phyloP scores from a whole-genome alignment of 192 early-diverging fungal genomes.

The Backusella australiensis region DNA sequence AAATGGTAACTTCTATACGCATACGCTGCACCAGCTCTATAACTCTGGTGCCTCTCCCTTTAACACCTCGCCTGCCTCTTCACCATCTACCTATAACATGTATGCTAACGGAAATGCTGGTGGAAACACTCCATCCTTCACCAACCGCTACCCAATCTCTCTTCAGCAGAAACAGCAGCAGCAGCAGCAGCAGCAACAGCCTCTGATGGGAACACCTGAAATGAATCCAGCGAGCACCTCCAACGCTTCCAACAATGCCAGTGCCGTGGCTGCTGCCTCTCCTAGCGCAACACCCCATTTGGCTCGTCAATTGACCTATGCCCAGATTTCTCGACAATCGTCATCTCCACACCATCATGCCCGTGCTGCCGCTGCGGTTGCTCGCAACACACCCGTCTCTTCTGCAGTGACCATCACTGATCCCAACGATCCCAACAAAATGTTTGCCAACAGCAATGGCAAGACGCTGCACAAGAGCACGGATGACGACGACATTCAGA shows the following conservation, averaged over 20 bases:
- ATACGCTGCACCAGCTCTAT: conserved; percentile 6
- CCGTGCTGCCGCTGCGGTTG: conserved; percentile 79
- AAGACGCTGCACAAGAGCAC: not conserved
- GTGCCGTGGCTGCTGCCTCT: not conserved
- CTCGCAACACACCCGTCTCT: conserved; percentile 53
- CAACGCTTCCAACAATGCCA: not conserved
- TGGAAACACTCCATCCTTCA: conserved; percentile 1
- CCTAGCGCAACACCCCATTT: conserved; percentile 54
- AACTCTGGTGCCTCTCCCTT: not conserved
- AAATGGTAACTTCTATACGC: not conserved
- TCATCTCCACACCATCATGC: conserved; percentile 89
- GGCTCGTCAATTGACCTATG: conserved; percentile 72
- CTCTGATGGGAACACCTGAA: not conserved
- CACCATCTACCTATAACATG: conserved; percentile 4
- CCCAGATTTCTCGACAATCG: conserved; percentile 70
- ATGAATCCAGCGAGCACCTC: not conserved
- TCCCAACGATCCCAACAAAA: conserved; percentile 54
- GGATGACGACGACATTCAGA: conserved; percentile 31
- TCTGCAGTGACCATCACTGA: conserved; percentile 55
- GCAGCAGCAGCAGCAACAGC: conserved; percentile 9
- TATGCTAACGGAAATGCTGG: not conserved
- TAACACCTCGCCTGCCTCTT: conserved; percentile 7
- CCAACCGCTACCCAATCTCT: not conserved
- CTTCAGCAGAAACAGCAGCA: conserved; percentile 4
- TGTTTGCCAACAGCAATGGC: conserved; percentile 14